Percentiles rank a stretch among this genome's conserved stretches.
Conservation (phyloP, 2,329 filamentous ascomycete species). For the Aureobasidium uvarum region DNA sequence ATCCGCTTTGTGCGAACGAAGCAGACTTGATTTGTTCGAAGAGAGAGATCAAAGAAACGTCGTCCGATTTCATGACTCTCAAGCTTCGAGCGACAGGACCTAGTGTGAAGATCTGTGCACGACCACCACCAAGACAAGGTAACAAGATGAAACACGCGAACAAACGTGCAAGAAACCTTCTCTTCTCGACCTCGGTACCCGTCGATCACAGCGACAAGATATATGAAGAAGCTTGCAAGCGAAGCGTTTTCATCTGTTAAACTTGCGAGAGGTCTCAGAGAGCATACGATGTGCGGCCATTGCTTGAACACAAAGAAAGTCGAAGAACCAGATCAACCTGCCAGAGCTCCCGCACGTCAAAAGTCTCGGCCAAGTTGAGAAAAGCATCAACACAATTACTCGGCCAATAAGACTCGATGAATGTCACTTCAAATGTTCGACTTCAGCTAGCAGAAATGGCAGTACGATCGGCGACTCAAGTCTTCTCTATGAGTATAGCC, state of each 20-base stretch:
- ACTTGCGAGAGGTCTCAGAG: neutral
- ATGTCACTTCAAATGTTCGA: too few relatives aligned
- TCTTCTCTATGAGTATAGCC: constrained; percentile 11
- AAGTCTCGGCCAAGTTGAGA: constrained; percentile 2
- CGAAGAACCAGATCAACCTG: too few relatives aligned
- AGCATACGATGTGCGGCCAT: neutral
- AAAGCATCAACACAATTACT: neutral
- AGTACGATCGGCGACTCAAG: neutral
- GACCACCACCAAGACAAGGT: neutral
- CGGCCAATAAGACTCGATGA: neutral
- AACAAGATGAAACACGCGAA: neutral
- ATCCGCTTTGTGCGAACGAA: neutral
- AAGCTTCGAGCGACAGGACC: neutral
- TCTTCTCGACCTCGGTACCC: neutral
- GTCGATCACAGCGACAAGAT: neutral
- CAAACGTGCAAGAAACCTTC: neutral
- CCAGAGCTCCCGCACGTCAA: neutral
- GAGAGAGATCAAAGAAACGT: neutral
- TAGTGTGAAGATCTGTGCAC: neutral
- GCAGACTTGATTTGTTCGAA: neutral
- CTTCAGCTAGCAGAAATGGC: neutral
- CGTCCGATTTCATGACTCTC: neutral
- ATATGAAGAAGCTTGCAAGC: neutral
- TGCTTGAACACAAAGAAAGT: neutral
- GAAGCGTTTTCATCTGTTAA: neutral